phyloP scores from a whole-genome alignment of 306 rosid genomes.

The Crotalaria pallida region DNA sequence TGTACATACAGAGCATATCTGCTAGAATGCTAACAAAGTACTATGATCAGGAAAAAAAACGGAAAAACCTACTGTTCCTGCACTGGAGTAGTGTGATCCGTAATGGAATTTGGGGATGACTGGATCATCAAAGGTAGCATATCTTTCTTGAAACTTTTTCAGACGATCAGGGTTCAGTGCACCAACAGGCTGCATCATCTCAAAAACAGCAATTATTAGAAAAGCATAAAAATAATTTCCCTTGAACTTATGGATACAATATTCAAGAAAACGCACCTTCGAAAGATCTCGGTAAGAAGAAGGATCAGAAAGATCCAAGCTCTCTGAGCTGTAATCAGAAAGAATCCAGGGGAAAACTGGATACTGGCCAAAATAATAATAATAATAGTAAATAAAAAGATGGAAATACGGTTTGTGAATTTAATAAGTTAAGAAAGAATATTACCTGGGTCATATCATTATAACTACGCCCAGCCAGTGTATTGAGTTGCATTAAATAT shows the following conservation, averaged over 20 bases:
- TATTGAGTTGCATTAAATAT: constrained; percentile 96
- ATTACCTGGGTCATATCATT: constrained; percentile 97
- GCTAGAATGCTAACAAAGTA: constrained; percentile 1
- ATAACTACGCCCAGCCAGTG: constrained; percentile 97
- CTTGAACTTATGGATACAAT: constrained; percentile 16
- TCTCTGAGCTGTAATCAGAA: constrained; percentile 84
- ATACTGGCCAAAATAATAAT: constrained; percentile 58
- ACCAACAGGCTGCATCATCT: constrained; percentile 76
- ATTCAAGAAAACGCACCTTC: constrained; percentile 52
- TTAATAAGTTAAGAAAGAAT: constrained; percentile 17
- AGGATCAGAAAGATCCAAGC: constrained; percentile 78
- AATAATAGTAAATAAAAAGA: constrained; percentile 1
- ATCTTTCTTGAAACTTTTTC: constrained; percentile 86
- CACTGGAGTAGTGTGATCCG: constrained; percentile 98
- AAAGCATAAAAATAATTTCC: neutral
- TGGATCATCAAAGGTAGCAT: constrained; percentile 88
- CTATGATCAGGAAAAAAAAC: neutral
- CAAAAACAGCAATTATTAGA: constrained; percentile 7
- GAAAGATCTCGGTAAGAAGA: constrained; percentile 91
- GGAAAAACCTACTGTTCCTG: constrained; percentile 78
- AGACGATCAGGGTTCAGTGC: constrained; percentile 78
- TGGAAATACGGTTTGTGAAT: constrained; percentile 17
- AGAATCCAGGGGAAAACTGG: constrained; percentile 99
- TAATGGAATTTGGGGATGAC: constrained; percentile 92
- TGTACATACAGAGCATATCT: neutral